Evolutionary conservation across 257 asterid species (phyloP).

Genomic region (Linderniella brevidens): DNA sequence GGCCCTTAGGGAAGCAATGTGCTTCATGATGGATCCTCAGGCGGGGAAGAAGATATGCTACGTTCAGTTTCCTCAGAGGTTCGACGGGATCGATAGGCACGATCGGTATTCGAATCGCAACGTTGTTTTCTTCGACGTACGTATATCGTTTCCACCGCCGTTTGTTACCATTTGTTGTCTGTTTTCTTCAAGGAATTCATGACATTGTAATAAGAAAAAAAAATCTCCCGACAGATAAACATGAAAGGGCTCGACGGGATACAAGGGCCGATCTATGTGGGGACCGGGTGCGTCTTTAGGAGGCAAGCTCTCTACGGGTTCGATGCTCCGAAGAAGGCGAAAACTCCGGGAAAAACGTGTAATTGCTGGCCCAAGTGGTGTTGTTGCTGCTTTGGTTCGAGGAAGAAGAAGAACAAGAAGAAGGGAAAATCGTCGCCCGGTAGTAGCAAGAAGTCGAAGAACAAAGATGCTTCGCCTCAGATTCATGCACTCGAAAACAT

Average conservation of each 20-base stretch:
- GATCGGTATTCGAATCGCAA: slow-evolving; percentile 93
- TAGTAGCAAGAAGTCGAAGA: slow-evolving; percentile 48
- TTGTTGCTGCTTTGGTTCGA: slow-evolving; percentile 42
- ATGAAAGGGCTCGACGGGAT: slow-evolving; percentile 99
- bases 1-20: slow-evolving; percentile 94
- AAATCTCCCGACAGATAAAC: slow-evolving; percentile 45
- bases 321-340: slow-evolving; percentile 83
- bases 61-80: slow-evolving; percentile 94
- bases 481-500: slow-evolving; percentile 95
- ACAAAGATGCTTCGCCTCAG: slow-evolving; percentile 58
- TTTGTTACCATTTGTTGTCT: not conserved
- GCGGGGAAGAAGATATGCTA: slow-evolving; percentile 94
- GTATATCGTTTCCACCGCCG: slow-evolving; percentile 12
- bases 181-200: slow-evolving; percentile 7
- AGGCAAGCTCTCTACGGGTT: slow-evolving; percentile 92
- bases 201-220: too few relatives aligned
- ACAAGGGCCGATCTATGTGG: slow-evolving; percentile 96
- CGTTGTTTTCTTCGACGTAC: slow-evolving; percentile 85
- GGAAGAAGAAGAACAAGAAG: slow-evolving; percentile 40
- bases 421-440: slow-evolving; percentile 31
- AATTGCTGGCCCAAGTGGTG: slow-evolving; percentile 88
- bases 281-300: slow-evolving; percentile 92
- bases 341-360: slow-evolving; percentile 87
- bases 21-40: slow-evolving; percentile 99
- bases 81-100: slow-evolving; percentile 90